Conservation (phyloP, 164 flowering plant genomes). For the Magnolia officinalis region DNA sequence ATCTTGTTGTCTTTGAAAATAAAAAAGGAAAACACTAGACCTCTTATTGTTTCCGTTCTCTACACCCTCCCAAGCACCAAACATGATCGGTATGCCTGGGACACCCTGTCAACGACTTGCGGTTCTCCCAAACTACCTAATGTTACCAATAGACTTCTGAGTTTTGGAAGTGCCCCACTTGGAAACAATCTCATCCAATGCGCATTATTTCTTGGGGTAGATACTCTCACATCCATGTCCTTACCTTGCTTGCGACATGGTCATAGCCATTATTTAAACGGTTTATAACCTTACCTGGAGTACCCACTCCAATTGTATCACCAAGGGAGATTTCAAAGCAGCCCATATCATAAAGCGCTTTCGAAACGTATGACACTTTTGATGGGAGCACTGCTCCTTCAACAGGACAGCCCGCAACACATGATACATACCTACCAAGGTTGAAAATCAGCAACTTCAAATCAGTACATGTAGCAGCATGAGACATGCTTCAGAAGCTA, state of each 20-base stretch:
- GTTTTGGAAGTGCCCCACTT: background rate
- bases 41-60: too few species aligned
- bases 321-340: conserved; percentile 96
- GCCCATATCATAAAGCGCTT: conserved; percentile 88
- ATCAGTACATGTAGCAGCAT: conserved; percentile 4
- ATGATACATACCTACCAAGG: conserved; percentile 74
- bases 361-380: conserved; percentile 88
- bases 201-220: background rate
- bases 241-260: background rate
- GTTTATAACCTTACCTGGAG: conserved; percentile 69
- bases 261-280: background rate
- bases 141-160: background rate
- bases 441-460: conserved; percentile 4
- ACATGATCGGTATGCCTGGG: too few species aligned
- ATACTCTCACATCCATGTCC: background rate
- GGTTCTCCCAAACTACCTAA: background rate
- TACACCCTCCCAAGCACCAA: too few species aligned
- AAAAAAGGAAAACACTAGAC: too few species aligned
- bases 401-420: conserved; percentile 90
- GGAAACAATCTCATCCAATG: background rate
- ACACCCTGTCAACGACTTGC: too few species aligned
- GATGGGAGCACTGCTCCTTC: conserved; percentile 83
- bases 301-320: conserved; percentile 95
- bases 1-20: too few species aligned
- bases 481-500: background rate